Base-by-base conservation (phyloP, 805 yeast species). In the Yarrowia sp. region DNA sequence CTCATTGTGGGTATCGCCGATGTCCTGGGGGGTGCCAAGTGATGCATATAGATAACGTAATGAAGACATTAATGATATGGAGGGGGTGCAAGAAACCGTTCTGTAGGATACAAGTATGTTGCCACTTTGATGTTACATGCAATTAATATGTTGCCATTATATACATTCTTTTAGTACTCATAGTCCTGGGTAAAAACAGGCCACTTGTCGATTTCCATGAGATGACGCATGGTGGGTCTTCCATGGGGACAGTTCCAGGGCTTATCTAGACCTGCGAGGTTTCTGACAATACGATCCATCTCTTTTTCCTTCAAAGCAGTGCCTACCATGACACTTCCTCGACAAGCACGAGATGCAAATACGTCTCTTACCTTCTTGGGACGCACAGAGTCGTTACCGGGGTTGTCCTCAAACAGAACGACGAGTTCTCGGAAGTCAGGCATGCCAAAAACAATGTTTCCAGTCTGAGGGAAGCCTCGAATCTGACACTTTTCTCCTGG, bases 231-330 rank as follows among this genome's bases (percentile, higher is more conserved):
- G 0, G 99, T 95, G 0, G 99, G 99, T 71, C 99, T 81, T 0
- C 99, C 99, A 78, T 95, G 99, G 0, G 99, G 99, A 73, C 87
- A 84, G 68, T 84, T 84, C 99, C 99, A 95, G 0, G 99, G 99
- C 75, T 91, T 91, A 71, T 92, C 93, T 46, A 95, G 81, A 0
- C 77, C 80, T 12, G 94, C 86, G 66, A 95, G 79, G 74, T 92
- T 84, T 40, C 79, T 76, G 7, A 95, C 93, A 2, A 95, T 86
- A 46, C 75, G 79, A 1, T 77, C 75, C 99, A 95, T 95, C 8
- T 86, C 84, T 9, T 77, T 80, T 40, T 68, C 72, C 8, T 81
- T 82, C 55, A 95, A 81, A 4, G 89, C 85, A 72, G 84, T 88
- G 0, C 99, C 99, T 59, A 95, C 87, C 99, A 95, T 95, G 36